Evolutionary conservation across 2,329 filamentous ascomycete genomes (phyloP).

Genomic region (Cadophora malorum): DNA sequence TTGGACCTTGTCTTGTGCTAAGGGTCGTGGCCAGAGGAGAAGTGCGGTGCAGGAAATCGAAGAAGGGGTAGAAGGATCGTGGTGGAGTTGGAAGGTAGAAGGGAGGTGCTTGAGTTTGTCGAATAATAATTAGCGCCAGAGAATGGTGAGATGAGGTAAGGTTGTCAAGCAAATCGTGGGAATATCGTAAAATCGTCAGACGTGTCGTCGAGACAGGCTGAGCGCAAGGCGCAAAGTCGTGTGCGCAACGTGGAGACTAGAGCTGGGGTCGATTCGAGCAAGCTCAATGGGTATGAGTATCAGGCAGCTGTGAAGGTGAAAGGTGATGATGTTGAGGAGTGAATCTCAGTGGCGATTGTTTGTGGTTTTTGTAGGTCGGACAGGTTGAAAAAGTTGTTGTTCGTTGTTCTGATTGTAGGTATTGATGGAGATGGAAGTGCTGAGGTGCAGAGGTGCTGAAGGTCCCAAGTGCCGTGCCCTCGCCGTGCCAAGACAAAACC

Average conservation of each 20-base stretch:
- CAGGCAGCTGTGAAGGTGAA: background rate
- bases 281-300: constrained; percentile 4
- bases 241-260: constrained; percentile 19
- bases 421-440: background rate
- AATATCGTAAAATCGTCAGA: constrained; percentile 16
- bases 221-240: constrained; percentile 36
- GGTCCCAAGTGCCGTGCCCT: constrained; percentile 11
- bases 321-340: background rate
- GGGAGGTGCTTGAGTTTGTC: background rate
- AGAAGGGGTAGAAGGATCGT: constrained; percentile 13
- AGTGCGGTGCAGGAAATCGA: background rate
- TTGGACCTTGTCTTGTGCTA: background rate
- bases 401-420: background rate
- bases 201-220: constrained; percentile 30
- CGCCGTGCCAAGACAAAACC: background rate
- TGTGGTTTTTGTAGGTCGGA: background rate
- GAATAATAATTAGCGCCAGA: constrained; percentile 1
- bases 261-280: background rate
- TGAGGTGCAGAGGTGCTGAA: background rate
- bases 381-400: background rate
- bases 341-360: background rate
- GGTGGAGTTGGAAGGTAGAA: background rate
- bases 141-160: background rate
- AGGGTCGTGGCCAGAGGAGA: background rate
- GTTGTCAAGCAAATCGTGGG: background rate